A percentile compares a stretch with the other conserved stretches of the same genome.
Conservation (phyloP, 192 early-diverging fungal species). For the Coemansia asiatica region DNA sequence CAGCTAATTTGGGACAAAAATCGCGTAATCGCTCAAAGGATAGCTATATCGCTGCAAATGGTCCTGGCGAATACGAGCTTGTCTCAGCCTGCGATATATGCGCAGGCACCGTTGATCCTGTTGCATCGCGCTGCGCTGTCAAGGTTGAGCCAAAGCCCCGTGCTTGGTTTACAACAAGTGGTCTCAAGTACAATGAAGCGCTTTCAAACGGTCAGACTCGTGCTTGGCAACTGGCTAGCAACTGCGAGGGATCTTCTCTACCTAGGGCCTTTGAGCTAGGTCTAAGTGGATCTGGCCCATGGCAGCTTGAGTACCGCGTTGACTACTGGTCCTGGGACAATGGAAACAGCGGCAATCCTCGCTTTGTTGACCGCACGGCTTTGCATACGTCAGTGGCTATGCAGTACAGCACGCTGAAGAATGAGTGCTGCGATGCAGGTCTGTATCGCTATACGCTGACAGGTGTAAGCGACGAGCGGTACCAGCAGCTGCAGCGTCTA, state of each 20-base stretch:
- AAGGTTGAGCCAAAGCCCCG: slow-evolving; percentile 44
- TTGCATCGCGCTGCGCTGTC: slow-evolving; percentile 27
- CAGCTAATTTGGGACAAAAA: slow-evolving; percentile 10
- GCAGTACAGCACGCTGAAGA: slow-evolving; percentile 33
- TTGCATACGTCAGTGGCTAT: slow-evolving; percentile 37
- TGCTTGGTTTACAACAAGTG: slow-evolving; percentile 37
- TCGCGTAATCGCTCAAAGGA: slow-evolving; percentile 2
- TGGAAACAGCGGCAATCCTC: slow-evolving; percentile 18
- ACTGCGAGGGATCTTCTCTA: slow-evolving; percentile 24
- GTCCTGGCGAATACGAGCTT: slow-evolving; percentile 49
- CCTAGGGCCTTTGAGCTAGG: slow-evolving; percentile 34
- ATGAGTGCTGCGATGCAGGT: slow-evolving; percentile 41
- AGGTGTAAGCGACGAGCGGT: slow-evolving; percentile 47
- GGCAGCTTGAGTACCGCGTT: slow-evolving; percentile 46
- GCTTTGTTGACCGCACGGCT: slow-evolving; percentile 28
- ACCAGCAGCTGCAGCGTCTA: slow-evolving; percentile 36
- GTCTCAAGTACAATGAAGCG: slow-evolving; percentile 6
- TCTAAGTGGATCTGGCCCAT: slow-evolving; percentile 43
- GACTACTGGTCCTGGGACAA: slow-evolving; percentile 37
- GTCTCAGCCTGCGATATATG: slow-evolving; percentile 36
- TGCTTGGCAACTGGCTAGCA: slow-evolving; percentile 24
- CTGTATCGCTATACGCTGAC: slow-evolving; percentile 46
- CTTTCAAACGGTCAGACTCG: background rate
- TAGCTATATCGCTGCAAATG: slow-evolving; percentile 24
- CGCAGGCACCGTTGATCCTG: slow-evolving; percentile 31